These are phyloP conservation scores for Pseudogymnoascus sp. DNA, from an alignment of 2,329 filamentous ascomycete genomes.

Conservation along the genomic window DNA sequence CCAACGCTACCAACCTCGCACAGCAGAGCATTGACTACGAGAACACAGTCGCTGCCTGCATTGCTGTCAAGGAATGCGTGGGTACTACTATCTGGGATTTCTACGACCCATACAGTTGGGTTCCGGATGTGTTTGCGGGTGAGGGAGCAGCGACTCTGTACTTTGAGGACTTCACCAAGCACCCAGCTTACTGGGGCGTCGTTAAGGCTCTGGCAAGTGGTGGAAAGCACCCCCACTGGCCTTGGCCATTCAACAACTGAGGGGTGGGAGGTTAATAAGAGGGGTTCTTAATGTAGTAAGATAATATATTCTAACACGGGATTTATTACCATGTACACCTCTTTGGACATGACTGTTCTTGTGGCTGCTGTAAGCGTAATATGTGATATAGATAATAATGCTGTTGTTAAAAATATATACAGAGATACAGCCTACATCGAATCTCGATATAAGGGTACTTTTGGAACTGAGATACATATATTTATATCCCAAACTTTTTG, in stretches of 20 bases:
- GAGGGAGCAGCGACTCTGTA: constrained; percentile 37
- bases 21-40: constrained; percentile 44
- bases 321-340: background rate
- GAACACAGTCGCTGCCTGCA: constrained; percentile 21
- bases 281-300: background rate
- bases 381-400: background rate
- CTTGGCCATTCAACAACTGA: background rate
- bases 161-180: constrained; percentile 35
- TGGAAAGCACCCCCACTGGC: constrained; percentile 1
- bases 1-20: constrained; percentile 32
- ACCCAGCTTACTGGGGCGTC: constrained; percentile 37
- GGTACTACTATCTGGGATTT: constrained; percentile 28
- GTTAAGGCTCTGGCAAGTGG: constrained; percentile 27
- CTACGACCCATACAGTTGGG: constrained; percentile 32
- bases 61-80: constrained; percentile 22
- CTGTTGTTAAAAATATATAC: background rate
- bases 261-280: background rate
- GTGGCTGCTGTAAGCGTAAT: background rate
- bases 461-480: background rate
- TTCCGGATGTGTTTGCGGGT: constrained; percentile 35
- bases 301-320: background rate
- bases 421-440: background rate
- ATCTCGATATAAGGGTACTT: background rate
- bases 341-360: background rate
- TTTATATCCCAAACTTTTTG: background rate